A percentile compares a stretch with the other conserved stretches of the same genome.
Evolutionary conservation across 352 stramenopile species (phyloP).

Genomic region (Peronospora destructor): DNA sequence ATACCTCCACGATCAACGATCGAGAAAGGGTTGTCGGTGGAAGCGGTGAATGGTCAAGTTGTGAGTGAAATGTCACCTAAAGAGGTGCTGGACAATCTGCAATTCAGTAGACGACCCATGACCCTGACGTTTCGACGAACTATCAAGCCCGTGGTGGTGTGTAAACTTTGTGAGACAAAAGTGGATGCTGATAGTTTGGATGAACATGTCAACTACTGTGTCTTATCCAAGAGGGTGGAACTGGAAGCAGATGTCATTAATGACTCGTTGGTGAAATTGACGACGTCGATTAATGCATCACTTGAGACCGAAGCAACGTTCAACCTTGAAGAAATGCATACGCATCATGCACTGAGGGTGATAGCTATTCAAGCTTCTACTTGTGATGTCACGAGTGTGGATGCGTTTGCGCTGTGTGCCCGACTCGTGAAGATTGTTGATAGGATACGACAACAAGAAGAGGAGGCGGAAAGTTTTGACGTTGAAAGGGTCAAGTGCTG

Average conservation of each 20-base stretch:
- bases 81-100: slow-evolving; percentile 59
- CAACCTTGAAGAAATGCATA: slow-evolving; percentile 51
- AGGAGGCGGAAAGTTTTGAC: slow-evolving; percentile 35
- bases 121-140: slow-evolving; percentile 51
- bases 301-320: slow-evolving; percentile 43
- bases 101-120: slow-evolving; percentile 54
- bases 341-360: slow-evolving; percentile 63
- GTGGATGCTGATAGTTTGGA: slow-evolving; percentile 58
- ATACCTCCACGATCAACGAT: slow-evolving; percentile 38
- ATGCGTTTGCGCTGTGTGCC: slow-evolving; percentile 71
- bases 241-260: slow-evolving; percentile 78
- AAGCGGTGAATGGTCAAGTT: slow-evolving; percentile 51
- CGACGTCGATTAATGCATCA: slow-evolving; percentile 49
- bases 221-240: slow-evolving; percentile 70
- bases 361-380: slow-evolving; percentile 64
- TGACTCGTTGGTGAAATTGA: slow-evolving; percentile 45
- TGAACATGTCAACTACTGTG: slow-evolving; percentile 75
- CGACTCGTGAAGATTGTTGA: slow-evolving; percentile 75
- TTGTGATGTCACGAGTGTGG: slow-evolving; percentile 66
- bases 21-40: slow-evolving; percentile 48
- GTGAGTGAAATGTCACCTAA: slow-evolving; percentile 29
- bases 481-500: slow-evolving; percentile 59
- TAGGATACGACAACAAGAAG: slow-evolving; percentile 53
- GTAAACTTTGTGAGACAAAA: slow-evolving; percentile 75
- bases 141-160: slow-evolving; percentile 47